phyloP scores from a whole-genome alignment of 768 basidiomycete genomes.

The Termitomyces eurrhizus region DNA sequence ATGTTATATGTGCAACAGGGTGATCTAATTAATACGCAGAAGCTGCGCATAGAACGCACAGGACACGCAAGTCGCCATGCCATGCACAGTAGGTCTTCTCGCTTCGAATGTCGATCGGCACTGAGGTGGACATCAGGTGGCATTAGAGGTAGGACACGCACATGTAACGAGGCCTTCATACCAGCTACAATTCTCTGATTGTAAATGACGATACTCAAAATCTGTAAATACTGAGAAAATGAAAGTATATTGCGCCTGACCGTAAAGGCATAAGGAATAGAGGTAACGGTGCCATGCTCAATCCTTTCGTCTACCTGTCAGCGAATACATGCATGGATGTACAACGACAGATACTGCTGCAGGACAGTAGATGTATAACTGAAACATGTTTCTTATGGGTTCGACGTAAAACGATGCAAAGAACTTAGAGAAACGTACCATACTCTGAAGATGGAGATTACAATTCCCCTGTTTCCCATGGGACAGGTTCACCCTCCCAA shows the following conservation, averaged over 20 bases:
- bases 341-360: neutral
- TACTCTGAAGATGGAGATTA: constrained; percentile 26
- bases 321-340: constrained; percentile 4
- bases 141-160: constrained; percentile 11
- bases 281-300: constrained; percentile 3
- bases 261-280: neutral
- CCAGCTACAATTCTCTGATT: constrained; percentile 1
- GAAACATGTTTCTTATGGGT: constrained; percentile 14
- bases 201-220: neutral
- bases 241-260: constrained; percentile 6
- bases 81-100: constrained; percentile 17
- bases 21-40: constrained; percentile 33
- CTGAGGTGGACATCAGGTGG: constrained; percentile 8
- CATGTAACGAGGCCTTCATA: constrained; percentile 10
- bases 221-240: constrained; percentile 7
- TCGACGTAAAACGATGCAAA: constrained; percentile 8
- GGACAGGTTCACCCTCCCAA: constrained; percentile 81
- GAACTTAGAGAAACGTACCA: constrained; percentile 14
- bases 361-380: constrained; percentile 4
- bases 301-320: neutral
- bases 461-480: constrained; percentile 79
- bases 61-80: constrained; percentile 22
- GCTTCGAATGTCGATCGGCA: constrained; percentile 26
- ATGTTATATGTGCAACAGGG: constrained; percentile 25
- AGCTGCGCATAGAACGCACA: constrained; percentile 42